Conservation (phyloP, 2,329 filamentous ascomycete genomes). For the Atkinsonella hypoxylon region DNA sequence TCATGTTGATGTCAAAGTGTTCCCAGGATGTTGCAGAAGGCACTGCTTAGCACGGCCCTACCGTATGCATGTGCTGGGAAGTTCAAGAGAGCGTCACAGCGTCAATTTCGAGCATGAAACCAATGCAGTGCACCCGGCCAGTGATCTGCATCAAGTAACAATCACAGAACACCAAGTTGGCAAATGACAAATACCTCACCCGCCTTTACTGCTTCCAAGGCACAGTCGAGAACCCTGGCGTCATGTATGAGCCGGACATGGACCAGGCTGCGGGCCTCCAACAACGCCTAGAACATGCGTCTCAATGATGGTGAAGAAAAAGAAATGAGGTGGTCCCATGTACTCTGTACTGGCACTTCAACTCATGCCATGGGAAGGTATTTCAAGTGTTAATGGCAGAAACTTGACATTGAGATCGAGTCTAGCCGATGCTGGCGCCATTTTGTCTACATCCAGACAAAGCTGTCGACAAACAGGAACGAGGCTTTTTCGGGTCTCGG, state of each 20-base stretch:
- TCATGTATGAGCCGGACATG: neutral
- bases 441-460: neutral
- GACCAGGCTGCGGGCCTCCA: neutral
- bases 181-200: neutral
- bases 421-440: neutral
- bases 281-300: no score
- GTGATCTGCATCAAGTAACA: conserved; percentile 1
- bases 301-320: no score
- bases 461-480: neutral
- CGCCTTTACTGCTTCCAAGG: neutral
- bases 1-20: neutral
- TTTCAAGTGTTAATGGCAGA: neutral
- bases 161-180: neutral
- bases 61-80: neutral
- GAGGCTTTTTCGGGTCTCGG: neutral
- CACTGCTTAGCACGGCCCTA: no score
- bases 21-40: neutral
- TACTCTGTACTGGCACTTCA: neutral
- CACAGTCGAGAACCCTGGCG: neutral
- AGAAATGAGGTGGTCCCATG: neutral
- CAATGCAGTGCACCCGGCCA: neutral
- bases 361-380: neutral
- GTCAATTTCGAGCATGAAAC: neutral
- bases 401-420: neutral
- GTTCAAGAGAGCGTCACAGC: neutral